phyloP scores from a whole-genome alignment of 176 grass and related monocot species.

The Carex pumila region DNA sequence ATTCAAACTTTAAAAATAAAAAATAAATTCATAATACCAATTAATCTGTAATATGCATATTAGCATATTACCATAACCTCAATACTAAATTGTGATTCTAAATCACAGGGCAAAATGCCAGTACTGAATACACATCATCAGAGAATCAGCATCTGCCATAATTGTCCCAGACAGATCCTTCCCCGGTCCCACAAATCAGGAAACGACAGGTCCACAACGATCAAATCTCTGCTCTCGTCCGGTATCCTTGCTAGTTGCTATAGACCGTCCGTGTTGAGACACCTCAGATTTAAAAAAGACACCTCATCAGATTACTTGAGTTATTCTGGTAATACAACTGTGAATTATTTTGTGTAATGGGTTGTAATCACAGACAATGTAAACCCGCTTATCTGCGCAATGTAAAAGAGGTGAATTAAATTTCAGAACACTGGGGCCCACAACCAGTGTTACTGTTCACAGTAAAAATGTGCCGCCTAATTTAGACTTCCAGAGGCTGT shows the following conservation, averaged over 20 bases:
- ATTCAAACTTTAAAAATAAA: no score
- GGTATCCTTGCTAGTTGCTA: neutral
- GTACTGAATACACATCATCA: neutral
- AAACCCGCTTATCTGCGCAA: neutral
- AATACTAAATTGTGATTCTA: neutral
- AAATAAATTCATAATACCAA: no score
- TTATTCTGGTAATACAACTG: neutral
- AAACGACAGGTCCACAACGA: neutral
- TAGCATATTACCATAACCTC: no score
- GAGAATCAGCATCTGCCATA: neutral
- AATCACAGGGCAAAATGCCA: neutral
- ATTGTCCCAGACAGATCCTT: neutral
- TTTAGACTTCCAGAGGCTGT: neutral
- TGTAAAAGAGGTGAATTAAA: neutral
- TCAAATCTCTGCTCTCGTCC: neutral
- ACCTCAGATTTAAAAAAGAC: neutral
- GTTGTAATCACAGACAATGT: neutral
- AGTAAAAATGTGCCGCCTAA: neutral
- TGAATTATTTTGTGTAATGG: neutral
- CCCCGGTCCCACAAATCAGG: neutral
- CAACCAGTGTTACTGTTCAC: neutral
- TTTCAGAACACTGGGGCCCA: neutral
- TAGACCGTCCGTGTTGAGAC: neutral
- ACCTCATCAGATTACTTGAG: neutral
- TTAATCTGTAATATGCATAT: no score